These are phyloP conservation scores for Globisporangium acanthophoron DNA, from an alignment of 352 stramenopile species.

Conservation along the genomic window DNA sequence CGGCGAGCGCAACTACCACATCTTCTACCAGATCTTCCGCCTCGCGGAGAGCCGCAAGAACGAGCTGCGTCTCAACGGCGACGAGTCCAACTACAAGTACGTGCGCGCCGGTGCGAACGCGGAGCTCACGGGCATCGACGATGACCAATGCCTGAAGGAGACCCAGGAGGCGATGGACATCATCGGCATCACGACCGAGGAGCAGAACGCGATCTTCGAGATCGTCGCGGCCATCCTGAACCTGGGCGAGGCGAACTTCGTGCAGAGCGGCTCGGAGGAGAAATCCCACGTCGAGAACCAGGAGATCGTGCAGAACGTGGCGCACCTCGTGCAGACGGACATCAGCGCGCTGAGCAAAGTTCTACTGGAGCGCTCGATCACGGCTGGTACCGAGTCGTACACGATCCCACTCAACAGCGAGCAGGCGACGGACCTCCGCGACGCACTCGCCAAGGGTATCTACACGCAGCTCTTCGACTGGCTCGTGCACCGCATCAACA, in stretches of 20 bases:
- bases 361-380: constrained; percentile 89
- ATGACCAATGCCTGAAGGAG: constrained; percentile 65
- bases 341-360: constrained; percentile 77
- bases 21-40: constrained; percentile 95
- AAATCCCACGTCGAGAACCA: constrained; percentile 54
- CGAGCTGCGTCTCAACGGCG: constrained; percentile 53
- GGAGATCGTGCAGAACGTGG: constrained; percentile 50
- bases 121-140: constrained; percentile 61
- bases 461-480: constrained; percentile 96
- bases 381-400: constrained; percentile 91
- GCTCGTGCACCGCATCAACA: constrained; percentile 89
- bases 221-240: constrained; percentile 96
- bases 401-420: constrained; percentile 86
- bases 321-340: constrained; percentile 53
- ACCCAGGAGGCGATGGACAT: constrained; percentile 87
- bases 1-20: constrained; percentile 96
- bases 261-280: constrained; percentile 41
- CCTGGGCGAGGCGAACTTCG: constrained; percentile 94
- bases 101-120: constrained; percentile 52
- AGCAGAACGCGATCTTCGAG: constrained; percentile 90
- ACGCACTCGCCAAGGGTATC: constrained; percentile 95
- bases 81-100: constrained; percentile 71
- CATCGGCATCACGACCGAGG: constrained; percentile 86
- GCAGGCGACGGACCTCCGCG: constrained; percentile 88
- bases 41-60: constrained; percentile 35